These are phyloP conservation scores for Pyrenochaeta sp. DNA, from an alignment of 2,329 filamentous ascomycete genomes.

Conservation along the genomic window DNA sequence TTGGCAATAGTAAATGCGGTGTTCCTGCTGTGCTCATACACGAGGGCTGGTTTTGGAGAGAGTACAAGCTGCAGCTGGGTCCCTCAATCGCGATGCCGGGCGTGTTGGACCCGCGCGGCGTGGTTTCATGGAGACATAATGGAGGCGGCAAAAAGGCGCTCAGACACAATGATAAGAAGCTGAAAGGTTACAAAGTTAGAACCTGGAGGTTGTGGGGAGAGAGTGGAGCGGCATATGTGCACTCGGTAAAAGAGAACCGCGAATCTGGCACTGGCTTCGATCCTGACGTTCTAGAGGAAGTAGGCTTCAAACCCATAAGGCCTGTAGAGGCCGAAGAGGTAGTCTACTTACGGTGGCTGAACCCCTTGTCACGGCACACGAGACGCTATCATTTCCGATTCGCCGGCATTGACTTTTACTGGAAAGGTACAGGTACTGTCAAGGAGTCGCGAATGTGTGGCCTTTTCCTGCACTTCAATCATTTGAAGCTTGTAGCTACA, in stretches of 20 bases:
- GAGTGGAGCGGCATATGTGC: conserved; percentile 39
- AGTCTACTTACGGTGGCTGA: conserved; percentile 35
- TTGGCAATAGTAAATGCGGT: conserved; percentile 20
- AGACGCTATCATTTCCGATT: conserved; percentile 41
- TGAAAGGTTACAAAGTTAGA: conserved; percentile 43
- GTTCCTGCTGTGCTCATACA: conserved; percentile 37
- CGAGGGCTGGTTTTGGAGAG: conserved; percentile 34
- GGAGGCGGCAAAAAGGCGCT: conserved; percentile 18
- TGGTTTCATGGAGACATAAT: conserved; percentile 35
- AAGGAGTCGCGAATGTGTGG: conserved; percentile 33
- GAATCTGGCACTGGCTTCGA: conserved; percentile 17
- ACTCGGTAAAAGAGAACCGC: conserved; percentile 24
- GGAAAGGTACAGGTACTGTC: conserved; percentile 46
- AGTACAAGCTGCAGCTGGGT: conserved; percentile 43
- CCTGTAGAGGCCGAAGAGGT: conserved; percentile 30
- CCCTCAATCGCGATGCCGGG: conserved; percentile 21
- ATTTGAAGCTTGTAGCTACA: conserved; percentile 42
- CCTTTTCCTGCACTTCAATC: conserved; percentile 32
- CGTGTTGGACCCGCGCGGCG: conserved; percentile 41
- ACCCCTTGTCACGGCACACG: conserved; percentile 36
- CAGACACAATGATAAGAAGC: conserved; percentile 13
- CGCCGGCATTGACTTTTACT: conserved; percentile 40
- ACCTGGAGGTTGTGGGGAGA: conserved; percentile 45
- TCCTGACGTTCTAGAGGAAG: conserved; percentile 21
- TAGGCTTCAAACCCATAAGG: background rate